Evolutionary conservation across 768 basidiomycete species (phyloP), one percentile per base, ranked within the genome.

Genomic region (Tephrocybe sp.): DNA sequence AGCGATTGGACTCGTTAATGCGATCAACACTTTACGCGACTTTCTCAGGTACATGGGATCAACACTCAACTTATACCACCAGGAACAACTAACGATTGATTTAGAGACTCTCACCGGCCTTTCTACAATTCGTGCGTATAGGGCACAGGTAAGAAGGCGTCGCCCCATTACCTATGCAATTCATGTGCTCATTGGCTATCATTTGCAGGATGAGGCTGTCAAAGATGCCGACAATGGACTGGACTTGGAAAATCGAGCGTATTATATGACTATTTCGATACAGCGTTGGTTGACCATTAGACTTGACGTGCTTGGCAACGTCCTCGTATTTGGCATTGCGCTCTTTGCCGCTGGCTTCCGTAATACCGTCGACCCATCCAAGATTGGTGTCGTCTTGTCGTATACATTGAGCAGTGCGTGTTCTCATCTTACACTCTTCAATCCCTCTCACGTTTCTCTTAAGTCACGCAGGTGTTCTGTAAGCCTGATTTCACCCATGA

Each of bases 271-370:
- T 0, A 72, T 86, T 40, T 70, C 78, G 3, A 81, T 86, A 48
- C 85, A 87, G 60, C 70, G 80, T 42, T 88, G 84, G 84, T 71
- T 87, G 1, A 72, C 74, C 2, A 64, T 85, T 9, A 73, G 87
- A 15, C 72, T 90, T 1, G 86, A 89, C 51, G 66, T 86, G 25
- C 78, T 86, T 26, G 84, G 81, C 1, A 85, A 86, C 60, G 53
- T 81, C 7, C 68, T 90, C 9, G 74, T 90, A 21, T 72, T 90
- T 30, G 84, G 85, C 1, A 86, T 91, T 41, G 81, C 74, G 1
- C 65, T 90, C 11, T 88, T 89, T 59, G 85, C 83, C 7, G 80
- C 81, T 9, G 80, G 81, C 1, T 82, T 84, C 64, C 69, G 84
- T n/a, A 66, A 70, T 34, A 65, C 73, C 0, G 77, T 83, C 33